Evolutionary conservation across 208 protist species (phyloP), one percentile per base, ranked within the genome.

Genomic region (Balamuthia mandrillaris): DNA sequence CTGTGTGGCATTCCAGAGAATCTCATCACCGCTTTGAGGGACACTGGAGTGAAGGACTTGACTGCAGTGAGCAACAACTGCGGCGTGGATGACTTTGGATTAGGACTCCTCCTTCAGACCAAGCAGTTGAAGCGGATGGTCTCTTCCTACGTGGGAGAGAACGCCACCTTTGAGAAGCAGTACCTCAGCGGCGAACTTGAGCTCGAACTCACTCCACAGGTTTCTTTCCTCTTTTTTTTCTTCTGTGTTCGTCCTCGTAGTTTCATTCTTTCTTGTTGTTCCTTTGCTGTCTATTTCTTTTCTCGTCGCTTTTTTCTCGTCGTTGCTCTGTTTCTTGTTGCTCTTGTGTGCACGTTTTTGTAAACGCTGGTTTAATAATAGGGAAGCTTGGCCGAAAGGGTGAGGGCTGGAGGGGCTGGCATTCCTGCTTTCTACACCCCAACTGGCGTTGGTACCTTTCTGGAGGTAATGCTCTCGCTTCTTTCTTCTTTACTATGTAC

Each of bases 351-450:
- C 5, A 79, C 6, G 6, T 6, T 85, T 27, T 39, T 75, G 6
- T 51, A 7, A 9, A 41, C n/a, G 12, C n/a, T 7, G 10, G 33
- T 42, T 24, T 14, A 7, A 27, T 27, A 27, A 24, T 65, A 91
- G 92, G 97, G 97, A 33, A 98, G 96, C 14, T 92, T 99, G 9
- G 96, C 96, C 37, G 97, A 99, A 88, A 83, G 93, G 44, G 90
- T 98, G 81, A 92, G 97, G 49, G 96, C 96, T 5, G 97, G 93
- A 75, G 97, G 97, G 74, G 96, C 96, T 0, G 97, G 97, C 81
- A 96, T 99, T 37, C 97, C 97, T 7, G 97, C 96, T 27, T 98
- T 99, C 87, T 99, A 96, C 94, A 99, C 97, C 21, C 91, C 94
- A 5, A 98, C 96, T 5, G 97, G 89, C 66, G 96, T 95, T 78